phyloP scores from a whole-genome alignment of 208 protist species.

The Crithidia acanthocephali region DNA sequence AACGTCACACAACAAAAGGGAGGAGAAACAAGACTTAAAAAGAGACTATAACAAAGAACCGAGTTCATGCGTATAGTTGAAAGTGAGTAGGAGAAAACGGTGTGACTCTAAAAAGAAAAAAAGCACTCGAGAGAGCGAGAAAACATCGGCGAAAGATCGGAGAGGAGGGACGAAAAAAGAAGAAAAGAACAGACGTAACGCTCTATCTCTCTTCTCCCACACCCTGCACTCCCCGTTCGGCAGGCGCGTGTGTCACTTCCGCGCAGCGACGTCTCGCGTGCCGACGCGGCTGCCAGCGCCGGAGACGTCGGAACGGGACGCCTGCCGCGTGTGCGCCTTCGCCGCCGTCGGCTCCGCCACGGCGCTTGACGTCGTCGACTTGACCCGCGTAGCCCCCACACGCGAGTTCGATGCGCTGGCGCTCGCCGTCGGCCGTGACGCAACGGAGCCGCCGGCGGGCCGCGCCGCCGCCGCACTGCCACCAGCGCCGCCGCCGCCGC shows the following conservation, averaged over 20 bases:
- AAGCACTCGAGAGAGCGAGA: not conserved
- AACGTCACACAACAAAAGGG: not conserved
- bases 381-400: slow-evolving; percentile 6
- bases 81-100: not conserved
- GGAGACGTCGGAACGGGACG: slow-evolving; percentile 12
- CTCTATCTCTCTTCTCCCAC: too few species aligned
- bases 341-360: slow-evolving; percentile 1
- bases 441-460: slow-evolving; percentile 8
- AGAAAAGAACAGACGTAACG: too few species aligned
- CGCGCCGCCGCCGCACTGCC: not conserved
- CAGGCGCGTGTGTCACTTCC: too few species aligned
- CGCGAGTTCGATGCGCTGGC: slow-evolving; percentile 11
- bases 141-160: not conserved
- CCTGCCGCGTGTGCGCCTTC: slow-evolving; percentile 21
- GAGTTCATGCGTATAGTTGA: not conserved
- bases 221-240: too few species aligned
- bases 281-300: slow-evolving; percentile 25
- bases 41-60: not conserved
- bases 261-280: slow-evolving; percentile 19
- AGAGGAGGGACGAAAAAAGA: too few species aligned
- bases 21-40: not conserved
- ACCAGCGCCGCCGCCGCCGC: slow-evolving; percentile 3
- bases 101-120: not conserved
- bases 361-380: slow-evolving; percentile 8
- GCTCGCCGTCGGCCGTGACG: slow-evolving; percentile 10